Base-by-base conservation (phyloP, 305 asterid species). In the Fraxinus sp. region DNA sequence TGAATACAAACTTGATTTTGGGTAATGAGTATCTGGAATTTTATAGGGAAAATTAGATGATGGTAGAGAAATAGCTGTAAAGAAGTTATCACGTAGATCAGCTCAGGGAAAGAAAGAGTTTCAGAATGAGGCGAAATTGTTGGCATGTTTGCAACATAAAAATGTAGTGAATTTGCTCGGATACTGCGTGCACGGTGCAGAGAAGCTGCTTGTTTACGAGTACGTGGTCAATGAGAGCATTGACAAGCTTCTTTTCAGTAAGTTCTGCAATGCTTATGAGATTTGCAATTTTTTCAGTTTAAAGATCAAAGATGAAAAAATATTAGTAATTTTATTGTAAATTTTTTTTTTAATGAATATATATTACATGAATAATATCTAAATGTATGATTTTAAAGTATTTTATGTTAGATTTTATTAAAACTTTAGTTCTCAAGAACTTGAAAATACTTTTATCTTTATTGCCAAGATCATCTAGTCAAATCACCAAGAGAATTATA, bases 111-210 rank as follows among this genome's bases (percentile, higher is more conserved):
- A 88, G 85, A 91, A 77, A 85, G 97, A 97, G 89, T 97, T 97
- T 80, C 84, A 87, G 89, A 97, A 84, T 83, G 99, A 97, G 90
- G 99, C 97, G 0, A 97, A 90, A 88, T 86, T 93, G 70, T 84
- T 97, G 91, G 93, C 97, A 0, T 87, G 94, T 30, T 97, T 95
- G 87, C 99, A 97, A 89, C 99, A 97, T 35, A 90, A 88, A 28
- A 95, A 97, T 83, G 97, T 97, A 82, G 99, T 97, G 87, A 92
- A 90, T 88, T 91, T 97, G 89, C 85, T 97, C 74, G 99, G 99
- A 2, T 95, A 91, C 78, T 97, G 97, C 84, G 91, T 79, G 9
- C 90, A 93, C 46, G 94, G 86, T 75, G 83, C 28, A 1, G 98
- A 95, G 79, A 92, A 90, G 81, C 90, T 97, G 78, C 97, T 97